Evolutionary conservation across 164 flowering plant species (phyloP), one percentile per base, ranked within the genome.

Genomic region (Aristolochia californica): DNA sequence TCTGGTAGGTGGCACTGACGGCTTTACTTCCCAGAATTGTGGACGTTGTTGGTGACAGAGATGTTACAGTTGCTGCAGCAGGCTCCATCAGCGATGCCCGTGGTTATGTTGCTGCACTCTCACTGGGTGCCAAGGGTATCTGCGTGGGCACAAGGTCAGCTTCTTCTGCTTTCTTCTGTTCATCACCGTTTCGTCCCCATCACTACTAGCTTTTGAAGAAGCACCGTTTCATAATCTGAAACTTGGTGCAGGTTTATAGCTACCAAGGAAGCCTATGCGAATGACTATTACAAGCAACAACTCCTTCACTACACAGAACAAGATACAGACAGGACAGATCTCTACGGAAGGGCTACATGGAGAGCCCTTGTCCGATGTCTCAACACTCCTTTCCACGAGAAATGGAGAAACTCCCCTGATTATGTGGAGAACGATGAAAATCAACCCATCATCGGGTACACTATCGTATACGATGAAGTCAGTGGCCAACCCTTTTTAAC

Each of bases 111-210:
- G 66, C 71, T 7, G 68, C 74, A 0, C 62, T 71, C 3, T 48
- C 74, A 4, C 26, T 71, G 43, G 74, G 71, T 21, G 74, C 74
- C 30, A 52, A 71, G 57, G 71, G 74, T 9, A 71, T 71, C 17
- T 67, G 65, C 38, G 59, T 71, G 0, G 74, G 74, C 30, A 67
- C 71, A 48, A 66, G 74, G 70, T 71, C 11, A 50, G 7, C 12
- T 49, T 49, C 25, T 49, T 2, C 26, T 14, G 8, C 2, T 12
- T 16, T 14, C 5, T 47, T 47, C 12, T 47, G 2, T 47, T 9
- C 5, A 5, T 14, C 0, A n/a, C n/a, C n/a, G n/a, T n/a, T n/a
- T n/a, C n/a, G n/a, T n/a, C n/a, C n/a, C n/a, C n/a, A n/a, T n/a
- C n/a, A n/a, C n/a, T n/a, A n/a, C n/a, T n/a, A n/a, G n/a, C n/a